Conservation (phyloP, 371 early-diverging fungal species). For the Mortierella sp. region DNA sequence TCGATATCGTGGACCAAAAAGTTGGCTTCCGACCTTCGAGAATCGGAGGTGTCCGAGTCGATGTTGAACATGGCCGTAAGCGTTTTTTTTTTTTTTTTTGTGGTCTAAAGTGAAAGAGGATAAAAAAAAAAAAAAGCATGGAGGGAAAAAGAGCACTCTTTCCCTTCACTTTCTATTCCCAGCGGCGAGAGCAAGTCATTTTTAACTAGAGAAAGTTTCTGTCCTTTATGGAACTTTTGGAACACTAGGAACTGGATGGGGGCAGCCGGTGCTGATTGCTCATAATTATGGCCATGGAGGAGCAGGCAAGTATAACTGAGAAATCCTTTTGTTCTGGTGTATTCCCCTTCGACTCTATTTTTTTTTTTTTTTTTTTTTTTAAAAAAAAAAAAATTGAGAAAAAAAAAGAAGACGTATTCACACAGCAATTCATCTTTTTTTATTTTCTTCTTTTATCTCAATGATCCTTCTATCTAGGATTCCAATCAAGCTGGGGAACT, state of each 20-base stretch:
- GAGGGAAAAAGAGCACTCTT: no score
- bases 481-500: slow-evolving; percentile 81
- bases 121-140: no score
- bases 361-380: no score
- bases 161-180: not conserved
- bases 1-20: slow-evolving; percentile 67
- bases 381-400: not conserved
- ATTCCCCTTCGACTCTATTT: no score
- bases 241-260: slow-evolving; percentile 42
- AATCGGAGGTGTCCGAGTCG: slow-evolving; percentile 76
- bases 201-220: not conserved
- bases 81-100: not conserved
- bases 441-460: not conserved
- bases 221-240: no score
- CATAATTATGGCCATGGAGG: slow-evolving; percentile 90
- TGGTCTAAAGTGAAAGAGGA: not conserved
- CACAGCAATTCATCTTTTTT: not conserved
- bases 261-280: slow-evolving; percentile 61
- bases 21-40: slow-evolving; percentile 83
- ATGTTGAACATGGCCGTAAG: slow-evolving; percentile 67
- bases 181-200: not conserved
- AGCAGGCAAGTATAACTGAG: slow-evolving; percentile 61
- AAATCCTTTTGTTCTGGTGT: no score
- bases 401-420: slow-evolving; percentile 2
- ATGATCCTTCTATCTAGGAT: slow-evolving; percentile 54